phyloP scores from a whole-genome alignment of 148 eudicot genomes.

The Chenopodium album region DNA sequence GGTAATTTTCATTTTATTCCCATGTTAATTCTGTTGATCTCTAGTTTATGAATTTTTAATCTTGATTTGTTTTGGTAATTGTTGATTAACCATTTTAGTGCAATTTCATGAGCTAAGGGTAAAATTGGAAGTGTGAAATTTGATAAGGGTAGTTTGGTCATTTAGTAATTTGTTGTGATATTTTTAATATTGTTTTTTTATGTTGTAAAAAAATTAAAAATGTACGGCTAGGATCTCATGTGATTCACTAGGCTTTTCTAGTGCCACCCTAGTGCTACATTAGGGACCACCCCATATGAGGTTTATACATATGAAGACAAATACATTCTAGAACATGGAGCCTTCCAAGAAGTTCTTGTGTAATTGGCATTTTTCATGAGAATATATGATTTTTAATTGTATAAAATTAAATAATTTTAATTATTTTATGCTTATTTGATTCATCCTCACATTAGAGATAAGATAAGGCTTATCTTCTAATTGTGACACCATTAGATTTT shows the following conservation, averaged over 20 bases:
- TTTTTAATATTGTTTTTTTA: too few species aligned
- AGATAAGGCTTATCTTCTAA: neutral
- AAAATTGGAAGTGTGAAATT: neutral
- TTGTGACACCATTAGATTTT: neutral
- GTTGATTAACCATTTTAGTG: too few species aligned
- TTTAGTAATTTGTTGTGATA: neutral
- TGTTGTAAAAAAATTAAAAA: neutral
- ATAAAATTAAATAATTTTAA: neutral
- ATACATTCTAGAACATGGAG: neutral
- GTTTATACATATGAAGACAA: constrained; percentile 8
- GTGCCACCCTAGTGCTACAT: constrained; percentile 10
- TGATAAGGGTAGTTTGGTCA: neutral
- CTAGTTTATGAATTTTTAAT: neutral
- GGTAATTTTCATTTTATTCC: constrained; percentile 31
- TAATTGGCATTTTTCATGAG: neutral
- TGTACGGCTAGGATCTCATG: neutral
- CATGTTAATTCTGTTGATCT: neutral
- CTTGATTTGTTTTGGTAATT: too few species aligned
- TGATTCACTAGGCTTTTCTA: constrained; percentile 21
- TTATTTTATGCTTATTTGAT: neutral
- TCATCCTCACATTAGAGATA: neutral
- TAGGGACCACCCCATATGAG: constrained; percentile 31
- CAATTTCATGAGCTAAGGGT: neutral
- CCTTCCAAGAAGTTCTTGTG: constrained; percentile 7
- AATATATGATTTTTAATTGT: neutral